Evolutionary conservation across 2,329 filamentous ascomycete genomes (phyloP), one percentile per base, ranked within the genome.

Genomic region (Myriangium duriaei): DNA sequence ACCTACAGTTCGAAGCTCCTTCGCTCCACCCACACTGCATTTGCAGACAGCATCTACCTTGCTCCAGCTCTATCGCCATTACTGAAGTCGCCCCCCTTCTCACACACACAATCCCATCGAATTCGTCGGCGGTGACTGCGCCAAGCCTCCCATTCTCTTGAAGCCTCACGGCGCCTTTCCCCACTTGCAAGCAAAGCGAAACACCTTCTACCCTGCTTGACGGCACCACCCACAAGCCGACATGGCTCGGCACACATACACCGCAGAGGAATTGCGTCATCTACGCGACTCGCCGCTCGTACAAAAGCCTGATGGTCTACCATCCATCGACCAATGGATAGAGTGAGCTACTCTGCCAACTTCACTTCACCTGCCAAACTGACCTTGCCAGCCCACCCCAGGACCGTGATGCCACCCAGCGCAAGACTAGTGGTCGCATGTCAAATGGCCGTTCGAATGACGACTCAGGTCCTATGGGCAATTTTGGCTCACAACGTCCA

Each of bases 321-420:
- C 86, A 47, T 81, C 85, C 16, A 73, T 80, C 46, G 85, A 93
- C 64, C 84, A 93, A 67, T 96, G 87, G 87, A 93, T 95, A 85
- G 86, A 88, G 81, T 93, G 62, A 48, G 59, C 54, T 46, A 32
- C 11, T 7, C 18, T 9, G 3, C 12, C n/a, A 24, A 26, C n/a
- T 12, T n/a, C 30, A n/a, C n/a, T n/a, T n/a, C n/a, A n/a, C n/a
- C n/a, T n/a, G n/a, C n/a, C n/a, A n/a, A n/a, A n/a, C n/a, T n/a
- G n/a, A n/a, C n/a, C n/a, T n/a, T n/a, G n/a, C n/a, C 32, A 43
- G 40, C 26, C 34, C 39, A 42, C 37, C 37, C 19, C 41, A 42
- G 42, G 43, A 45, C 7, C 21, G 21, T n/a, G 21, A 26, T 19
- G 39, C 40, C 13, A 40, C 36, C 15, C 43, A 42, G 33, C 35